These are phyloP conservation scores for Pseudogymnoascus destructans DNA, from an alignment of 2,329 filamentous ascomycete genomes.

Conservation along the genomic window DNA sequence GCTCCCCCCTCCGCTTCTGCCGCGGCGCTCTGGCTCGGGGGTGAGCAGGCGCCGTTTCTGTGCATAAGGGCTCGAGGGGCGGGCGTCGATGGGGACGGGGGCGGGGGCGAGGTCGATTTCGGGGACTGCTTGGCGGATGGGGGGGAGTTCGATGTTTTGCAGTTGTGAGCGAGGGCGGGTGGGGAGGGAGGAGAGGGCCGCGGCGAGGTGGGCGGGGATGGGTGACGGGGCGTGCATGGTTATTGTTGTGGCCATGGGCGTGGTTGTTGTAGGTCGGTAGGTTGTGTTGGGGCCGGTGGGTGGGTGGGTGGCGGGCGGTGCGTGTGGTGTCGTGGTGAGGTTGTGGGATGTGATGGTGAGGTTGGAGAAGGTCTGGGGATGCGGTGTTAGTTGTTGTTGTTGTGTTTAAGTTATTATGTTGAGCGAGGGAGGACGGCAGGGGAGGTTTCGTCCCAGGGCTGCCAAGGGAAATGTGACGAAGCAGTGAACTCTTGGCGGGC, in stretches of 20 bases:
- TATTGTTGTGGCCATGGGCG: neutral
- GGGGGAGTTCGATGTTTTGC: no score
- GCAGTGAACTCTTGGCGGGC: neutral
- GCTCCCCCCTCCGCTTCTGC: neutral
- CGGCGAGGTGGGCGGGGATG: no score
- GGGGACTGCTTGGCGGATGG: no score
- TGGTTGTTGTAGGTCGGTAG: neutral
- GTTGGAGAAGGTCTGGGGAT: neutral
- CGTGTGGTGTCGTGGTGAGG: neutral
- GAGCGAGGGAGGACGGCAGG: neutral
- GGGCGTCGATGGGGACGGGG: no score
- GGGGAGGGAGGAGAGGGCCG: no score
- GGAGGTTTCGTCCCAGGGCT: neutral
- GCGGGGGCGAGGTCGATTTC: no score
- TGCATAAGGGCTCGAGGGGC: no score
- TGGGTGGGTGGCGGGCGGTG: neutral
- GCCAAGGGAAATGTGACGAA: neutral
- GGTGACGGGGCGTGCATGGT: neutral
- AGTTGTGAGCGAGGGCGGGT: no score
- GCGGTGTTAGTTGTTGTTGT: neutral
- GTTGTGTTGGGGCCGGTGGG: neutral
- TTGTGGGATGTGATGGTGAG: neutral
- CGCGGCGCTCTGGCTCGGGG: neutral
- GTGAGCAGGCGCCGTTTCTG: neutral
- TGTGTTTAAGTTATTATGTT: neutral